A percentile compares a stretch with the other conserved stretches of the same genome.
Evolutionary conservation across 2,329 filamentous ascomycete species (phyloP).

Genomic region (Talaromyces albobiverticillius): DNA sequence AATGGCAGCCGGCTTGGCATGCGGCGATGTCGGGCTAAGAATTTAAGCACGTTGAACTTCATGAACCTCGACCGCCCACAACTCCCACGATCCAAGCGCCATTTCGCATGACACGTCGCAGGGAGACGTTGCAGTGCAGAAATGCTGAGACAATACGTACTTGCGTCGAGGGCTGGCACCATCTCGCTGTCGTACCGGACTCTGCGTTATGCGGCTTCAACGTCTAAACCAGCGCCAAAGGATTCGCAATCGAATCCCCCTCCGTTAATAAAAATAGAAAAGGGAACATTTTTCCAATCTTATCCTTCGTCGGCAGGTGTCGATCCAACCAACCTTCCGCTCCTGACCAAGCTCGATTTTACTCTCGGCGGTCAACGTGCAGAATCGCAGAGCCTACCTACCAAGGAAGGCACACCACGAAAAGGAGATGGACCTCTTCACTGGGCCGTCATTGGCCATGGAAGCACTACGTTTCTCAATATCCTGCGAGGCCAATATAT

Average conservation of each 20-base stretch:
- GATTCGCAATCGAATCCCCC: conserved; percentile 12
- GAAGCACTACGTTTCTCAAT: conserved; percentile 80
- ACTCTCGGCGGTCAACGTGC: conserved; percentile 43
- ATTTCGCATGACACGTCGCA: not conserved
- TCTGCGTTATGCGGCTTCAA: conserved; percentile 13
- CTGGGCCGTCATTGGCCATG: conserved; percentile 83
- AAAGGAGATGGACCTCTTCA: conserved; percentile 47
- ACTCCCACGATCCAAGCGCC: too few relatives aligned
- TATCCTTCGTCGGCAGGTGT: conserved; percentile 57
- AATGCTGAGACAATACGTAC: conserved; percentile 29
- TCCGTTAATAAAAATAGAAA: conserved; percentile 68
- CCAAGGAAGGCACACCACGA: conserved; percentile 17
- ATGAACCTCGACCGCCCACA: too few relatives aligned
- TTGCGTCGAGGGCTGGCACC: conserved; percentile 17
- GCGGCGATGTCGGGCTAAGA: not conserved
- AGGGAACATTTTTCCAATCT: conserved; percentile 79
- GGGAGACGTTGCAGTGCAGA: conserved; percentile 15
- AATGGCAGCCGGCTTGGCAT: not conserved
- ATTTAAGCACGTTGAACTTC: not conserved
- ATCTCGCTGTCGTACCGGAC: conserved; percentile 13
- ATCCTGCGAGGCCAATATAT: conserved; percentile 73
- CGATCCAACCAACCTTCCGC: conserved; percentile 61
- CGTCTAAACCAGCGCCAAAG: not conserved
- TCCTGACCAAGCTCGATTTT: conserved; percentile 72
- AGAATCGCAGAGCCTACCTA: not conserved